A percentile compares a stretch with the other conserved stretches of the same genome.
Evolutionary conservation across 129 eudicot genomes (phyloP).

Genomic region (Escallonia rubra): DNA sequence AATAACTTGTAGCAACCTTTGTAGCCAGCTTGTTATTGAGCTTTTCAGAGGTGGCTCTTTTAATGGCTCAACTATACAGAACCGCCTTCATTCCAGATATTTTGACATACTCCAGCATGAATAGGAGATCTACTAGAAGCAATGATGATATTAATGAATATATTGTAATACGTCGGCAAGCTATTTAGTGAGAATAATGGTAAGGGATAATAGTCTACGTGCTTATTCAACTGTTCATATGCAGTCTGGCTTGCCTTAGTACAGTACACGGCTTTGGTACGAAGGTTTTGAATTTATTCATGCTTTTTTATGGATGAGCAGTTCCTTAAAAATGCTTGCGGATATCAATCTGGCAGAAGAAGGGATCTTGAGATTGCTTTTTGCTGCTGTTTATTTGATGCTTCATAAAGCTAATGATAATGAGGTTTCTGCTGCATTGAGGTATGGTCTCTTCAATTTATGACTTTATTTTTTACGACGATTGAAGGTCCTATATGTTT

Average conservation of each 20-base stretch:
- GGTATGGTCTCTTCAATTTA: conserved; percentile 35
- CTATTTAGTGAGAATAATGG: no score
- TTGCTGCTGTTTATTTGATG: conserved; percentile 76
- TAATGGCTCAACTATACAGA: no score
- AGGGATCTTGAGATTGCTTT: conserved; percentile 78
- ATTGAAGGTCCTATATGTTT: conserved; percentile 2
- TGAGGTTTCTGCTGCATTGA: conserved; percentile 77
- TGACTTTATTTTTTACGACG: conserved; percentile 1
- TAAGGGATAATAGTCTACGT: no score
- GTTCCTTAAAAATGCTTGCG: conserved; percentile 87
- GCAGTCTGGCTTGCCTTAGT: not conserved
- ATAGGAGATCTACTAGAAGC: no score
- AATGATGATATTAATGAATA: no score
- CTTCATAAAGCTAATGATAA: conserved; percentile 54
- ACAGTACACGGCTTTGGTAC: conserved; percentile 10
- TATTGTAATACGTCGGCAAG: no score
- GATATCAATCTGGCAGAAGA: conserved; percentile 76
- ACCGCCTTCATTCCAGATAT: no score
- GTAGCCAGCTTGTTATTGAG: no score
- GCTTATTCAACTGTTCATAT: no score
- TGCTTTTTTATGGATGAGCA: conserved; percentile 41
- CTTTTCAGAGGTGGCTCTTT: no score
- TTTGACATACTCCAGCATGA: no score
- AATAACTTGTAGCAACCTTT: no score
- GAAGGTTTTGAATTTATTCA: conserved; percentile 15